These are phyloP conservation scores for Kokia cookei DNA, from an alignment of 441 rosid species.

Conservation along the genomic window DNA sequence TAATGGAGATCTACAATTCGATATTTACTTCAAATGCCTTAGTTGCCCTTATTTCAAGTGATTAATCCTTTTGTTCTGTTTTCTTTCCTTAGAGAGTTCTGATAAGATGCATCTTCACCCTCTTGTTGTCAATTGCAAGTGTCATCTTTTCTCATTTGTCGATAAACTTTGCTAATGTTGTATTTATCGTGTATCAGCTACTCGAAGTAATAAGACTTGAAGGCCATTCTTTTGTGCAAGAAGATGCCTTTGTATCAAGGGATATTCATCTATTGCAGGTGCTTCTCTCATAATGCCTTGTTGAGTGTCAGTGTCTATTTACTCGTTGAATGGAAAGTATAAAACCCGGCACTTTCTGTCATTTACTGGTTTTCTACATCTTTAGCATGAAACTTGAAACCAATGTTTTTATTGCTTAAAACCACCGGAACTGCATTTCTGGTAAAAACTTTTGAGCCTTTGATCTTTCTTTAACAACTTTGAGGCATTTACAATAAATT, in stretches of 20 bases:
- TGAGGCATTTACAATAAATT: no score
- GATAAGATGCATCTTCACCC: not conserved
- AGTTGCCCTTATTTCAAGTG: not conserved
- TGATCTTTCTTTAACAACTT: not conserved
- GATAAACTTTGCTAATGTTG: not conserved
- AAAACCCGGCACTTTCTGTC: not conserved
- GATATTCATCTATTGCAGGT: slow-evolving; percentile 98
- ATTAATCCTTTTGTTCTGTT: not conserved
- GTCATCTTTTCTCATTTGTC: not conserved
- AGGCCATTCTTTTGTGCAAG: slow-evolving; percentile 86
- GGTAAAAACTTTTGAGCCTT: no score
- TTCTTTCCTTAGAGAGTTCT: not conserved
- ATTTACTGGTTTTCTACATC: not conserved
- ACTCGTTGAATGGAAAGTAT: not conserved
- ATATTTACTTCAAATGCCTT: not conserved
- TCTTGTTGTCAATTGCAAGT: not conserved
- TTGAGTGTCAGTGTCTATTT: not conserved
- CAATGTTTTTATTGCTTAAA: not conserved
- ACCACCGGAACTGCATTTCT: not conserved
- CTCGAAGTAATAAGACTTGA: slow-evolving; percentile 92
- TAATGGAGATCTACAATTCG: not conserved
- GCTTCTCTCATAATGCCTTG: not conserved
- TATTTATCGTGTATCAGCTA: slow-evolving; percentile 33
- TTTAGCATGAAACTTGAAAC: not conserved
- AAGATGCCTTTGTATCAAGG: slow-evolving; percentile 79